Evolutionary conservation across 1,139 yeast genomes (phyloP).

Genomic region (Chernovozyma sophiae-reginae): DNA sequence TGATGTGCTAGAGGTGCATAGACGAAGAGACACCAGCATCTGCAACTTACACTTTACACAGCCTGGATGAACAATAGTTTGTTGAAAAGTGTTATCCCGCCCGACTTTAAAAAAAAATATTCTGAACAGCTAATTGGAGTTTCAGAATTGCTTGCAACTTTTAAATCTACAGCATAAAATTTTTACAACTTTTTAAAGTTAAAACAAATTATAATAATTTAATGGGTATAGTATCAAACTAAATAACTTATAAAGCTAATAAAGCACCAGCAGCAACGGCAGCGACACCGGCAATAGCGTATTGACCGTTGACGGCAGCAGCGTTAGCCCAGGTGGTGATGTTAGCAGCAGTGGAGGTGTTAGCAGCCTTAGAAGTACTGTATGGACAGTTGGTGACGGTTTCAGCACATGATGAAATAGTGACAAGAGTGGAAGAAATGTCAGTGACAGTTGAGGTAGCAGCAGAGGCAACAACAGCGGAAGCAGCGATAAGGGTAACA

Average conservation of each 20-base stretch:
- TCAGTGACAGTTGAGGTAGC: conserved; percentile 32
- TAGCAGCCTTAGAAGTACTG: conserved; percentile 15
- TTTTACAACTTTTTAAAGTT: too few species aligned
- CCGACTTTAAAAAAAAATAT: too few species aligned
- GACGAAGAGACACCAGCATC: too few species aligned
- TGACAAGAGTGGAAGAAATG: conserved; percentile 27
- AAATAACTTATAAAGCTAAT: conserved; percentile 41
- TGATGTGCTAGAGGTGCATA: too few species aligned
- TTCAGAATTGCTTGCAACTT: too few species aligned
- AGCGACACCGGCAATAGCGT: conserved; percentile 44
- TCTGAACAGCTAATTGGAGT: too few species aligned
- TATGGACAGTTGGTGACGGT: conserved; percentile 41
- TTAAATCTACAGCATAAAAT: too few species aligned
- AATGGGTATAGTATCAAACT: conserved; percentile 4
- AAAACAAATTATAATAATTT: not conserved
- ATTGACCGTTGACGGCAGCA: conserved; percentile 25
- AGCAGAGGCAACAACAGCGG: conserved; percentile 35
- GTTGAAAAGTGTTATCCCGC: too few species aligned
- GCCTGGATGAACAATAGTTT: too few species aligned
- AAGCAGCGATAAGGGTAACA: conserved; percentile 42
- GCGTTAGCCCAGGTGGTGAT: conserved; percentile 38
- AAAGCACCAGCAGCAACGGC: conserved; percentile 52
- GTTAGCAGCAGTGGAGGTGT: conserved; percentile 26
- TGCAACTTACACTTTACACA: too few species aligned
- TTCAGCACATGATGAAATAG: conserved; percentile 43